Evolutionary conservation across 306 rosid species (phyloP).

Genomic region (Crataegus laevigata): DNA sequence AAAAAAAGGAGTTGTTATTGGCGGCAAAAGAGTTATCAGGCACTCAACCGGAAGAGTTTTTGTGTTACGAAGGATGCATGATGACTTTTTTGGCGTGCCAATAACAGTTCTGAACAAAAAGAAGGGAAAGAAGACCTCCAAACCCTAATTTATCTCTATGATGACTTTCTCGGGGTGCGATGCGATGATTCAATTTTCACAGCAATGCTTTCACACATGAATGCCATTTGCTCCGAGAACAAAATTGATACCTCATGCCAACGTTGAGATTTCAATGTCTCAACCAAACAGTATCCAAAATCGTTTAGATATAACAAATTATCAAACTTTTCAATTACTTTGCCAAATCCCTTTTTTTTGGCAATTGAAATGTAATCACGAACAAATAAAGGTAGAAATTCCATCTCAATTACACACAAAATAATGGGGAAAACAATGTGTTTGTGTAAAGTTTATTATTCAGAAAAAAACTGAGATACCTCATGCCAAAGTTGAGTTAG

Average conservation of each 20-base stretch:
- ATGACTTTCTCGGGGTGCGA: too few relatives aligned
- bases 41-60: neutral
- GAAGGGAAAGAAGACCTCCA: neutral
- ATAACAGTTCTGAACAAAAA: too few relatives aligned
- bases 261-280: neutral
- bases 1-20: too few relatives aligned
- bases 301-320: too few relatives aligned
- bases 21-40: neutral
- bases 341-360: neutral
- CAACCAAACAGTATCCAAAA: neutral
- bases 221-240: neutral
- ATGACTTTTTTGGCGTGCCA: neutral
- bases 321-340: too few relatives aligned
- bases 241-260: too few relatives aligned
- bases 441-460: neutral
- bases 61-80: neutral
- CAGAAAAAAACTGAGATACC: neutral
- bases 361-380: neutral
- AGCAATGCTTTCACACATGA: neutral
- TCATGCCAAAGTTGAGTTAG: slow-evolving; percentile 6
- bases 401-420: neutral
- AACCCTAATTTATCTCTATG: too few relatives aligned
- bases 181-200: neutral
- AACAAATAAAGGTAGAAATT: neutral
- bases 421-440: neutral